Percentiles rank a stretch among this genome's conserved stretches.
These are phyloP conservation scores for Cyberlindnera americana DNA, from an alignment of 805 yeast species.

Conservation along the genomic window DNA sequence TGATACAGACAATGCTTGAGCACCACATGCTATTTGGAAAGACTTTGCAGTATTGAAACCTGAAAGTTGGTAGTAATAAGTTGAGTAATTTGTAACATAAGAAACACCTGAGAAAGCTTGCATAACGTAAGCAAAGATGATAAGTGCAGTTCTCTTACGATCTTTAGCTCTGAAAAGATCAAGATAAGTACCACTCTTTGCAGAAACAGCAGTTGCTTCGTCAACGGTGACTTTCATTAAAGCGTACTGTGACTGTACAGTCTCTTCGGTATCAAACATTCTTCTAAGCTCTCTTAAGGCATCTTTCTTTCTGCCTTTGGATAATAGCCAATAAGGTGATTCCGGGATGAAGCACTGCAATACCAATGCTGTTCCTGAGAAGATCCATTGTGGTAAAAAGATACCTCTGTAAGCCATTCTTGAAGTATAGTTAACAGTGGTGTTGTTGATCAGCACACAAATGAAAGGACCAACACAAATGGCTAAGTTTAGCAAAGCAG, in stretches of 20 bases:
- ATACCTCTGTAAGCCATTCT: slow-evolving; percentile 36
- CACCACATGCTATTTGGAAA: slow-evolving; percentile 34
- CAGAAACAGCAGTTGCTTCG: slow-evolving; percentile 26
- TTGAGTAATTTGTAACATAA: slow-evolving; percentile 40
- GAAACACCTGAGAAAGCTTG: slow-evolving; percentile 46
- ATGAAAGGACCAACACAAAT: slow-evolving; percentile 37
- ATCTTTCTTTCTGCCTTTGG: slow-evolving; percentile 31
- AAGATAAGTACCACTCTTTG: slow-evolving; percentile 31
- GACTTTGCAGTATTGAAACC: slow-evolving; percentile 41
- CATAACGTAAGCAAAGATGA: slow-evolving; percentile 35
- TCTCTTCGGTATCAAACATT: slow-evolving; percentile 13
- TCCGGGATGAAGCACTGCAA: slow-evolving; percentile 39
- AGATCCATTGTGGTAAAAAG: slow-evolving; percentile 26
- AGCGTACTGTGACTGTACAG: slow-evolving; percentile 31
- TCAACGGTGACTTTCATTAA: slow-evolving; percentile 29
- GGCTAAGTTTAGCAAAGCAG: slow-evolving; percentile 34
- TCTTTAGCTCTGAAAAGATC: slow-evolving; percentile 43
- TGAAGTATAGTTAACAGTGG: slow-evolving; percentile 14
- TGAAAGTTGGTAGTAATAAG: slow-evolving; percentile 45
- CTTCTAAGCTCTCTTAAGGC: slow-evolving; percentile 32
- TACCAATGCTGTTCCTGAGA: slow-evolving; percentile 23
- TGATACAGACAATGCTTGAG: slow-evolving; percentile 30
- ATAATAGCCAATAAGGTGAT: slow-evolving; percentile 42
- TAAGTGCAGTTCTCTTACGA: slow-evolving; percentile 38
- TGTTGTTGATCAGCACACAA: slow-evolving; percentile 31